Conservation (phyloP, 2,329 filamentous ascomycete genomes). For the Pseudocercospora fuligena region DNA sequence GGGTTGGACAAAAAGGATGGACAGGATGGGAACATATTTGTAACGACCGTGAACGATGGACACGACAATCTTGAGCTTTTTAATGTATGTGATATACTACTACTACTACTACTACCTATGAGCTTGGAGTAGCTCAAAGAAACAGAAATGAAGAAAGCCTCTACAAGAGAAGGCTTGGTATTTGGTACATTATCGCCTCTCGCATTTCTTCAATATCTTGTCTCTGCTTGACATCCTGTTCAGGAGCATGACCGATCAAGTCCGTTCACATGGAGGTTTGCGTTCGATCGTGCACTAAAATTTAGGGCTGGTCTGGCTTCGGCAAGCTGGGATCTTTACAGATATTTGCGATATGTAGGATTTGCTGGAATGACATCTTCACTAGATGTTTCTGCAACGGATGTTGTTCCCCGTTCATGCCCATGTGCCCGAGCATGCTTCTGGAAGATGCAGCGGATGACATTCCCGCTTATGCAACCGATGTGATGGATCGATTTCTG, state of each 20-base stretch:
- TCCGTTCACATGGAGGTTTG: neutral
- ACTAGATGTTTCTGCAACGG: neutral
- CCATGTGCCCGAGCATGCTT: neutral
- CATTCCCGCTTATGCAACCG: neutral
- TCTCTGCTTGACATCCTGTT: neutral
- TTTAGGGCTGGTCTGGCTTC: neutral
- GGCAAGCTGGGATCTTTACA: neutral
- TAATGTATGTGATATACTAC: neutral
- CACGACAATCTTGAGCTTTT: neutral
- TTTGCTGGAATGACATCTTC: neutral
- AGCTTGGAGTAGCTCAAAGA: too few relatives aligned
- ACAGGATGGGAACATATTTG: neutral
- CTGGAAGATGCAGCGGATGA: neutral
- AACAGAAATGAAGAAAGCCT: too few relatives aligned
- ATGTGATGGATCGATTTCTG: neutral
- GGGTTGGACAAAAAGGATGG: neutral
- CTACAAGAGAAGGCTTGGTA: neutral
- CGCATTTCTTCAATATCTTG: neutral
- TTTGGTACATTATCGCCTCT: neutral
- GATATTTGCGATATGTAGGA: neutral
- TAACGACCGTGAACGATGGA: neutral
- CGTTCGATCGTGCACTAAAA: slow-evolving; percentile 7
- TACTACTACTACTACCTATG: neutral
- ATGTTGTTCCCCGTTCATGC: slow-evolving; percentile 5
- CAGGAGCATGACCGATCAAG: neutral